Percentiles rank a stretch among this genome's conserved stretches.
phyloP scores from a whole-genome alignment of 2,329 filamentous ascomycete genomes.

The Dothidotthia symphoricarpi region DNA sequence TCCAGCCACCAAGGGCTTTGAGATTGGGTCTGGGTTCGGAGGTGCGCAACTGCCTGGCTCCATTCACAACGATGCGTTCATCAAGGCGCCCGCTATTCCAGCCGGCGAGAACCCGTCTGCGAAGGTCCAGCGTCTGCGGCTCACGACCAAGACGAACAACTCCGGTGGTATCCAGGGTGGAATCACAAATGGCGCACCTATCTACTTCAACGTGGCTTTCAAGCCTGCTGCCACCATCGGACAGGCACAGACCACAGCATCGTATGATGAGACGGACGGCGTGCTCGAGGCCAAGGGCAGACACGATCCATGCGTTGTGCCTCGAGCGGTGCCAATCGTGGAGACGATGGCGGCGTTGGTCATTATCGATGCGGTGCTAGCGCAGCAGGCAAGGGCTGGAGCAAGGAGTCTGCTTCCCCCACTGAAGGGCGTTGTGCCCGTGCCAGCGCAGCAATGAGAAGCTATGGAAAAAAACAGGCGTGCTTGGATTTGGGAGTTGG shows the following conservation, averaged over 20 bases:
- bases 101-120: constrained; percentile 47
- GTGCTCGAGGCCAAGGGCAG: constrained; percentile 85
- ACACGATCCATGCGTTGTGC: constrained; percentile 91
- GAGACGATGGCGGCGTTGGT: constrained; percentile 89
- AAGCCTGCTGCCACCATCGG: constrained; percentile 94
- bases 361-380: constrained; percentile 81
- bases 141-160: constrained; percentile 91
- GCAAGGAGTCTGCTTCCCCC: constrained; percentile 40
- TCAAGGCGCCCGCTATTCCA: constrained; percentile 56
- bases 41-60: constrained; percentile 84
- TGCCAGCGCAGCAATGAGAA: constrained; percentile 16
- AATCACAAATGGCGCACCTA: constrained; percentile 87
- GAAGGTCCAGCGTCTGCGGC: constrained; percentile 51
- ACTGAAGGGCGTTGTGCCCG: constrained; percentile 40
- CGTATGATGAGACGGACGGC: constrained; percentile 74
- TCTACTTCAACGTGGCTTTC: constrained; percentile 94
- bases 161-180: constrained; percentile 93
- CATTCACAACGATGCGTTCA: constrained; percentile 87
- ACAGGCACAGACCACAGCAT: constrained; percentile 79
- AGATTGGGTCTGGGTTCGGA: constrained; percentile 88
- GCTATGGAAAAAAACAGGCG: background rate
- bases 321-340: constrained; percentile 80
- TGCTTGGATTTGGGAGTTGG: constrained; percentile 3
- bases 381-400: constrained; percentile 64
- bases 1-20: constrained; percentile 92